Evolutionary conservation across 179 eudicot species (phyloP).

Genomic region (Corrigiola litoralis): DNA sequence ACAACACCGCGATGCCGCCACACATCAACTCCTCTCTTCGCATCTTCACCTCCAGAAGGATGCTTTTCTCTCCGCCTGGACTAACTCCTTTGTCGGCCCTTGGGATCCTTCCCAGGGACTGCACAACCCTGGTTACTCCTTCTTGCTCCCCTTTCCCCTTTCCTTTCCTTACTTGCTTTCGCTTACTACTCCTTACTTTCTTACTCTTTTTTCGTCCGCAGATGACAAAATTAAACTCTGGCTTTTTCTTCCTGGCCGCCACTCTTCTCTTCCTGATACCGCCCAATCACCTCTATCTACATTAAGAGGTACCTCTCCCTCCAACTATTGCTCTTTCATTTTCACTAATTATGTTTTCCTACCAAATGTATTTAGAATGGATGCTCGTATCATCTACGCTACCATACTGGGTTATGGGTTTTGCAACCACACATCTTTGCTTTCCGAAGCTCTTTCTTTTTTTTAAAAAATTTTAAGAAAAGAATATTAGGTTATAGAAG

Average conservation of each 20-base stretch:
- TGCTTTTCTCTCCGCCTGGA: conserved; percentile 85
- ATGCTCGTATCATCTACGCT: no score
- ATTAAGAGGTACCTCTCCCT: conserved; percentile 54
- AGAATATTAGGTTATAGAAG: no score
- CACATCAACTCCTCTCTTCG: conserved; percentile 58
- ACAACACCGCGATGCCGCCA: conserved; percentile 64
- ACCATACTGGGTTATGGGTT: no score
- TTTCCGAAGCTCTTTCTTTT: no score
- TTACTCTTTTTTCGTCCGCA: conserved; percentile 21
- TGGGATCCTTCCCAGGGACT: conserved; percentile 99
- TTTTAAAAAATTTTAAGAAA: no score
- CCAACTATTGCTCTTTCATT: not conserved
- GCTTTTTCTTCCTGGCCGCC: conserved; percentile 90
- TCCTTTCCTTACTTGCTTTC: not conserved
- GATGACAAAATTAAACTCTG: conserved; percentile 96
- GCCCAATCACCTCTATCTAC: conserved; percentile 70
- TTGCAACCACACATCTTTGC: no score
- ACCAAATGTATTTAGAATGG: no score
- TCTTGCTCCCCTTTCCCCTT: not conserved
- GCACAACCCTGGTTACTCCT: conserved; percentile 78
- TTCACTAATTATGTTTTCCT: not conserved
- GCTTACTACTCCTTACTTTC: conserved; percentile 2
- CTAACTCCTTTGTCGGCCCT: conserved; percentile 94
- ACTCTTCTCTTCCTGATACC: conserved; percentile 51
- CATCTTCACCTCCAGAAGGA: conserved; percentile 89